Conservation (phyloP, 108 stramenopile species). For the Cyclotella kingstonii region DNA sequence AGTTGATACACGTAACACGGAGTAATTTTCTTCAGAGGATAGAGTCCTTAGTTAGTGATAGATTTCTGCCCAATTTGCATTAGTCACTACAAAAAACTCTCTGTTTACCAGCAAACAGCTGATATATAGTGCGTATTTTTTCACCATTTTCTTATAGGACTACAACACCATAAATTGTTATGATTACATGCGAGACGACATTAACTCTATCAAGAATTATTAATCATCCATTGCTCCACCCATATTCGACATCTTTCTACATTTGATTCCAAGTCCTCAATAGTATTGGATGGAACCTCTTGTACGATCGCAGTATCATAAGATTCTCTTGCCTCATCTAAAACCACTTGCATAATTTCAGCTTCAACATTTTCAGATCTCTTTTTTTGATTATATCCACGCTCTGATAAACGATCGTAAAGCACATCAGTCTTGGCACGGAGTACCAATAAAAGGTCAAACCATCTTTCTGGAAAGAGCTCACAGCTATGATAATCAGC, state of each 20-base stretch:
- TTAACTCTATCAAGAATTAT: too few relatives aligned
- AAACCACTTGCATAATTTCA: slow-evolving; percentile 94
- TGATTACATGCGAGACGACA: too few relatives aligned
- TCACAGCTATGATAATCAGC: slow-evolving; percentile 92
- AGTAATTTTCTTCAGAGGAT: too few relatives aligned
- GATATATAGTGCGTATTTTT: too few relatives aligned
- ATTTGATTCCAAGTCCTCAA: slow-evolving; percentile 83
- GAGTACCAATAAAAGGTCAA: slow-evolving; percentile 91
- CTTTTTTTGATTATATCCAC: slow-evolving; percentile 90
- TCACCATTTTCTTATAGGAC: too few relatives aligned
- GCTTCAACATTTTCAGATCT: slow-evolving; percentile 87
- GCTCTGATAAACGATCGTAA: slow-evolving; percentile 82
- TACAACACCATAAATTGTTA: too few relatives aligned
- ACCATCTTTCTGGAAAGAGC: slow-evolving; percentile 96
- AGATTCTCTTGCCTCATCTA: slow-evolving; percentile 87
- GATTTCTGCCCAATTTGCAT: too few relatives aligned
- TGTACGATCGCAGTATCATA: slow-evolving; percentile 91
- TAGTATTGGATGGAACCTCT: slow-evolving; percentile 76
- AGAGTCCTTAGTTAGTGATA: too few relatives aligned
- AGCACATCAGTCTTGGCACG: slow-evolving; percentile 79
- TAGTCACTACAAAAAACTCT: too few relatives aligned
- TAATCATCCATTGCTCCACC: slow-evolving; percentile 71
- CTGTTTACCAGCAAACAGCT: too few relatives aligned
- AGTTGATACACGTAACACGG: too few relatives aligned
- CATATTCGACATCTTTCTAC: slow-evolving; percentile 65